Percentiles rank a stretch among this genome's conserved stretches.
These are phyloP conservation scores for Hymenotorrendiella dingleyae DNA, from an alignment of 2,329 filamentous ascomycete species.

Conservation along the genomic window DNA sequence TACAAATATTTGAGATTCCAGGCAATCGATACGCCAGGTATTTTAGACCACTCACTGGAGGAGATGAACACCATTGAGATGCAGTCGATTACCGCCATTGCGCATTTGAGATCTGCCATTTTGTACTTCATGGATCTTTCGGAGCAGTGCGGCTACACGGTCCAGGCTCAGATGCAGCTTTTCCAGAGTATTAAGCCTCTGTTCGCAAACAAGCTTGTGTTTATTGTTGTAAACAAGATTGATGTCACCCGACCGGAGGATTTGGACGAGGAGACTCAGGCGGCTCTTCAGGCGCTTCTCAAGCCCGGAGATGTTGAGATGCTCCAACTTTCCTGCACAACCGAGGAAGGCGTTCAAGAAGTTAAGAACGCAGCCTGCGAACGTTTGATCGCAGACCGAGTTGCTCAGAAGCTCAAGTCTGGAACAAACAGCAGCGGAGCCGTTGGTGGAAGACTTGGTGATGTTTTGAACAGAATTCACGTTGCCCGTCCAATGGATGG, in stretches of 20 bases:
- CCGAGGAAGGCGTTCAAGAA: slow-evolving; percentile 85
- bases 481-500: slow-evolving; percentile 91
- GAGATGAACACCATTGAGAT: slow-evolving; percentile 99
- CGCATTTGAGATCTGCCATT: slow-evolving; percentile 89
- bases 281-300: slow-evolving; percentile 70
- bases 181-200: slow-evolving; percentile 96
- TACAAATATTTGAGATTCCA: slow-evolving; percentile 89
- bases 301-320: slow-evolving; percentile 89
- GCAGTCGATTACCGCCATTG: slow-evolving; percentile 97
- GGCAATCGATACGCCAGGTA: slow-evolving; percentile 97
- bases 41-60: slow-evolving; percentile 92
- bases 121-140: slow-evolving; percentile 98
- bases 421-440: slow-evolving; percentile 72
- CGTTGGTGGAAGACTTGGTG: slow-evolving; percentile 75
- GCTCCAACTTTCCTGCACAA: slow-evolving; percentile 90
- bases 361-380: slow-evolving; percentile 96
- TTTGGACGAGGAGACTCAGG: slow-evolving; percentile 70
- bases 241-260: slow-evolving; percentile 86
- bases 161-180: slow-evolving; percentile 85
- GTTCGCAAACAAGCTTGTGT: slow-evolving; percentile 95
- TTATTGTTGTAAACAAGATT: slow-evolving; percentile 97
- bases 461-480: slow-evolving; percentile 91
- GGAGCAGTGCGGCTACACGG: slow-evolving; percentile 93
- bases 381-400: slow-evolving; percentile 83
- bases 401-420: slow-evolving; percentile 93